Percentiles rank a stretch among this genome's conserved stretches.
These are phyloP conservation scores for Boletus coccyginus DNA, from an alignment of 768 basidiomycete genomes.

Conservation along the genomic window DNA sequence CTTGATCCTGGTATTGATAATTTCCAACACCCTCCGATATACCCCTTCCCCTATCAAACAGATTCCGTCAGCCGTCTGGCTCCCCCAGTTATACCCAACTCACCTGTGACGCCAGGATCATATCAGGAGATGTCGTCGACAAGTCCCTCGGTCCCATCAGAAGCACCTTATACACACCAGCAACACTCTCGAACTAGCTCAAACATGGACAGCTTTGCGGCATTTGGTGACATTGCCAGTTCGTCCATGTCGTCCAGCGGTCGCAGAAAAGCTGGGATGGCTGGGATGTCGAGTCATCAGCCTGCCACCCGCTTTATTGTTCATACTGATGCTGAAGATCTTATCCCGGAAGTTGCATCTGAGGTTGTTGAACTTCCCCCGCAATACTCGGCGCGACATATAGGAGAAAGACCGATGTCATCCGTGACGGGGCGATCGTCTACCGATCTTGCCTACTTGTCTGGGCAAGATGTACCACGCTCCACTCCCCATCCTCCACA, in stretches of 20 bases:
- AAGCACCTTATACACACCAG: background rate
- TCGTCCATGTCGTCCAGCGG: conserved; percentile 37
- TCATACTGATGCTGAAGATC: conserved; percentile 69
- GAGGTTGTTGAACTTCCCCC: conserved; percentile 75
- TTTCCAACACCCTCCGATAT: conserved; percentile 34
- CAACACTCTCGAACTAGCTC: conserved; percentile 22
- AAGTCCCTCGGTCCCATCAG: conserved; percentile 13
- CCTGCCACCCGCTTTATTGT: conserved; percentile 55
- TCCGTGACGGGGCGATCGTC: conserved; percentile 4
- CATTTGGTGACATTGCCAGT: conserved; percentile 17
- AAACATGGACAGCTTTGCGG: conserved; percentile 16
- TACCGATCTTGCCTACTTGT: conserved; percentile 10
- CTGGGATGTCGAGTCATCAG: conserved; percentile 41
- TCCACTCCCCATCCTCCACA: conserved; percentile 9
- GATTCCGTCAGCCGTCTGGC: conserved; percentile 17
- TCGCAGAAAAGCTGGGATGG: conserved; percentile 55
- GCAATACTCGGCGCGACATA: conserved; percentile 55
- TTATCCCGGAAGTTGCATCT: conserved; percentile 39
- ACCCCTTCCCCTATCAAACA: conserved; percentile 32
- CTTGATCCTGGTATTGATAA: conserved; percentile 26
- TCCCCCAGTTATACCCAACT: conserved; percentile 8
- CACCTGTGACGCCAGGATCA: background rate
- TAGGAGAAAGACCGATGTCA: conserved; percentile 15
- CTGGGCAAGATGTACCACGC: conserved; percentile 5
- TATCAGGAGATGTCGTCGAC: conserved; percentile 4